Base-by-base conservation (phyloP, 225 moss, liverwort and hornwort genomes). In the Anthoceros angustus region DNA sequence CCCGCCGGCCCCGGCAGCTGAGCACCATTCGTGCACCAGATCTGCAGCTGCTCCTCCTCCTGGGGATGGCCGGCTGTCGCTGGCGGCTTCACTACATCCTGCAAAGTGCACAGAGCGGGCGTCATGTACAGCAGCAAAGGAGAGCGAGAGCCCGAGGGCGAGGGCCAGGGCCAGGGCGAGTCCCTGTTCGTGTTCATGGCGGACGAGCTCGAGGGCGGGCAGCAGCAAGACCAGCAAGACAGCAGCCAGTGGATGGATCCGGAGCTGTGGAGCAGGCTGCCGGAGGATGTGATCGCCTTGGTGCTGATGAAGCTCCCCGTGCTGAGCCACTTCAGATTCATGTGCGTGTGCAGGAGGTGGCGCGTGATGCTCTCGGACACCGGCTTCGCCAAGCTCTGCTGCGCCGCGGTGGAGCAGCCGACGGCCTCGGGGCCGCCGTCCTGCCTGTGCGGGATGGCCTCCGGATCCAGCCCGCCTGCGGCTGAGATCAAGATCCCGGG, bases 261-360 rank as follows among this genome's bases (percentile, higher is more conserved):
- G 16, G 14, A 8, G 23, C n/a, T 55, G 55, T 55, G 55, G 55
- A 55, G 55, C 14, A 55, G n/a, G 55, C 55, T 55, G 16, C 18
- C 55, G 55, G 55, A 55, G 55, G 55, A 55, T 20, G 7, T 55
- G 16, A 18, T 55, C 10, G n/a, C 18, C 55, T 23, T 55, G 55
- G 55, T 55, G 55, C 55, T 55, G 10, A 15, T 55, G 10, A 18
- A 23, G 55, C n/a, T 55, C n/a, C 55, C 55, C n/a, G 14, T 55
- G 10, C 14, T 55, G 16, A 55, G 55, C 14, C 55, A 18, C n/a
- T 23, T 18, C n/a, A 18, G 55, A 8, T 55, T 55, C 55, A 55
- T 55, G 55, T 55, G 55, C 55, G 55, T 55, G 55, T 18, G 55
- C 55, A 18, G 55, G 16, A 15, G 55, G 14, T 55, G 55, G 55